These are phyloP conservation scores for Lactifluus pinguis DNA, from an alignment of 768 basidiomycete species.

Conservation along the genomic window DNA sequence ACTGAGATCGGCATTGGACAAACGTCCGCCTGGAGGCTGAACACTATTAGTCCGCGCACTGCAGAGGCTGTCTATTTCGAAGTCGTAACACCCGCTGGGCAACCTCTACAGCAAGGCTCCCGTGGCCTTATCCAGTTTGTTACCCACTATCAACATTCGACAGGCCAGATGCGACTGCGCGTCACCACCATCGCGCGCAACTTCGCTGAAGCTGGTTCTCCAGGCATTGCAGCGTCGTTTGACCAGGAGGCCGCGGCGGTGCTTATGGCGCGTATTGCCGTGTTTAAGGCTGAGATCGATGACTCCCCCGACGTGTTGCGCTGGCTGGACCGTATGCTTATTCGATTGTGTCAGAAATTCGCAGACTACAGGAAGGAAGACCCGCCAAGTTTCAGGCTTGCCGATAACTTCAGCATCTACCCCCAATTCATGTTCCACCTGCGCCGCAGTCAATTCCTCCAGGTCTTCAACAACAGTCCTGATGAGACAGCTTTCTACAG, in stretches of 20 bases:
- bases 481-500: constrained; percentile 99
- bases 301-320: constrained; percentile 93
- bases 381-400: constrained; percentile 83
- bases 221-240: constrained; percentile 85
- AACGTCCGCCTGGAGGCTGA: constrained; percentile 98
- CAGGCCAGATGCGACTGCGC: constrained; percentile 88
- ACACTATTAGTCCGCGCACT: constrained; percentile 78
- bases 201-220: constrained; percentile 96
- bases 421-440: constrained; percentile 99
- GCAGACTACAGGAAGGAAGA: constrained; percentile 99
- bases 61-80: constrained; percentile 95
- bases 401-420: constrained; percentile 97
- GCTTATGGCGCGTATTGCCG: constrained; percentile 96
- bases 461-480: constrained; percentile 99
- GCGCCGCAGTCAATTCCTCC: constrained; percentile 93
- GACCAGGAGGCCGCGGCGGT: constrained; percentile 98
- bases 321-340: constrained; percentile 98
- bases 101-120: constrained; percentile 80
- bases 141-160: constrained; percentile 96
- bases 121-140: constrained; percentile 97
- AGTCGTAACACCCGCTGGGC: constrained; percentile 94
- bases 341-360: constrained; percentile 97
- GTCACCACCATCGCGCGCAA: constrained; percentile 98
- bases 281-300: constrained; percentile 99
- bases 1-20: constrained; percentile 99